Percentiles rank a stretch among this genome's conserved stretches.
Conservation (phyloP, 768 basidiomycete species). For the Phanerochaete sordida region DNA sequence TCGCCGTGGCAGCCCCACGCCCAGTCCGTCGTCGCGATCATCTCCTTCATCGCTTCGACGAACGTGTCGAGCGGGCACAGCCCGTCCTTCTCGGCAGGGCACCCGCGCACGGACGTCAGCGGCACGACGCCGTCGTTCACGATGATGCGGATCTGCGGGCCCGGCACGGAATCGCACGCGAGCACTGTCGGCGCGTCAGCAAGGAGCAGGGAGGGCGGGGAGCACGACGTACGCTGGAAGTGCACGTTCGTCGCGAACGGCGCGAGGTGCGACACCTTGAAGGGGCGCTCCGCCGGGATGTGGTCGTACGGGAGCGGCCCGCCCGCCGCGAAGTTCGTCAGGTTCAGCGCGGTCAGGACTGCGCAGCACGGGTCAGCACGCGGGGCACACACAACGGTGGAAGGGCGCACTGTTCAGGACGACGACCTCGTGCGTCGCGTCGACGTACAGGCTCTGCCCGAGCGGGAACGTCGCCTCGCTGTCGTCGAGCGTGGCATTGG, state of each 20-base stretch:
- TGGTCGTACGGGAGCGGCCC: slow-evolving; percentile 78
- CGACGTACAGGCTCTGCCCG: slow-evolving; percentile 72
- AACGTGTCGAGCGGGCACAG: slow-evolving; percentile 75
- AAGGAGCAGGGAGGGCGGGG: background rate
- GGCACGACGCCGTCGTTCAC: slow-evolving; percentile 88
- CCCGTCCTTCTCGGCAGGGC: slow-evolving; percentile 68
- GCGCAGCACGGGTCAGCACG: slow-evolving; percentile 3
- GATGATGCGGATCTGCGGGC: slow-evolving; percentile 71
- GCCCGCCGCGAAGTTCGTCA: slow-evolving; percentile 65
- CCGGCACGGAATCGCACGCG: slow-evolving; percentile 24
- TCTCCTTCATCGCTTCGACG: slow-evolving; percentile 63
- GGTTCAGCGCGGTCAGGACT: slow-evolving; percentile 81
- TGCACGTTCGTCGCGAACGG: slow-evolving; percentile 90
- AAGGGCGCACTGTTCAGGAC: slow-evolving; percentile 66
- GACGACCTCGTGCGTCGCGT: slow-evolving; percentile 91
- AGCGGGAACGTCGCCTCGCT: slow-evolving; percentile 69
- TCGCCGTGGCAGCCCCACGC: slow-evolving; percentile 70
- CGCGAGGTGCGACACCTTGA: slow-evolving; percentile 71
- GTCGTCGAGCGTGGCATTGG: slow-evolving; percentile 78
- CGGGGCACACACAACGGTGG: background rate
- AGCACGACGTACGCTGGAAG: slow-evolving; percentile 65
- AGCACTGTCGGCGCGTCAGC: slow-evolving; percentile 19
- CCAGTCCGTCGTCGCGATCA: slow-evolving; percentile 69
- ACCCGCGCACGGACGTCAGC: slow-evolving; percentile 72
- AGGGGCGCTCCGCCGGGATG: slow-evolving; percentile 61